Evolutionary conservation across 2,329 filamentous ascomycete species (phyloP).

Genomic region (Aspergillus costaricaensis): DNA sequence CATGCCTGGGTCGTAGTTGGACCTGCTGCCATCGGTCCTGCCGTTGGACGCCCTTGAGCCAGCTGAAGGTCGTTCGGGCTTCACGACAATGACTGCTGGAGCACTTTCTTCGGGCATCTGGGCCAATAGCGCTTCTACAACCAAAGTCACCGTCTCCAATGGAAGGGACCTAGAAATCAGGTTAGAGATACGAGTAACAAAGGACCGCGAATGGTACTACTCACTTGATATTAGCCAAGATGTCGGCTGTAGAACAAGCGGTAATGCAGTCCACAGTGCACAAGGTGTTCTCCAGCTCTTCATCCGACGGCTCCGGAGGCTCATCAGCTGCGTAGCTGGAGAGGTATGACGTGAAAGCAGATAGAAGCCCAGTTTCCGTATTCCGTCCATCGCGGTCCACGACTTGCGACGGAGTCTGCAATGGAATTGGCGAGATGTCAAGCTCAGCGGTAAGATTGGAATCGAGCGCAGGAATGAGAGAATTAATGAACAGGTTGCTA

Average conservation of each 20-base stretch:
- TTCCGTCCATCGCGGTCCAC: slow-evolving; percentile 82
- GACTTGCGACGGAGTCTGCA: slow-evolving; percentile 88
- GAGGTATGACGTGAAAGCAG: slow-evolving; percentile 92
- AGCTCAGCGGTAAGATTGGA: slow-evolving; percentile 64
- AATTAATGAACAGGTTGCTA: slow-evolving; percentile 95
- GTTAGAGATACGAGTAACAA: slow-evolving; percentile 22
- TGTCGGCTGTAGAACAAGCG: slow-evolving; percentile 78
- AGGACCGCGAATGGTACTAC: slow-evolving; percentile 32
- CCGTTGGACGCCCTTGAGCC: slow-evolving; percentile 61
- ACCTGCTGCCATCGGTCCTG: slow-evolving; percentile 57
- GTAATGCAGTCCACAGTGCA: slow-evolving; percentile 93
- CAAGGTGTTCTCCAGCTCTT: slow-evolving; percentile 93
- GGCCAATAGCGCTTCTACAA: slow-evolving; percentile 74
- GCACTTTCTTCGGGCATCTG: slow-evolving; percentile 85
- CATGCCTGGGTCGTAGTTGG: slow-evolving; percentile 79
- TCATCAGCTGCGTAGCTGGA: slow-evolving; percentile 99
- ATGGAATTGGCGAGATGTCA: slow-evolving; percentile 76
- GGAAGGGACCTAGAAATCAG: slow-evolving; percentile 59
- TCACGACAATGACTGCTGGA: slow-evolving; percentile 82
- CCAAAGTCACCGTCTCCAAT: slow-evolving; percentile 56
- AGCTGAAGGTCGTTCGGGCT: slow-evolving; percentile 73
- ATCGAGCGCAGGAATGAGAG: slow-evolving; percentile 82
- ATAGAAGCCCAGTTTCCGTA: slow-evolving; percentile 83
- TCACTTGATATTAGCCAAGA: slow-evolving; percentile 81
- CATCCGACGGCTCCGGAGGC: slow-evolving; percentile 93